These are phyloP conservation scores for Ilex aquifolium DNA, from an alignment of 257 asterid genomes.

Conservation along the genomic window DNA sequence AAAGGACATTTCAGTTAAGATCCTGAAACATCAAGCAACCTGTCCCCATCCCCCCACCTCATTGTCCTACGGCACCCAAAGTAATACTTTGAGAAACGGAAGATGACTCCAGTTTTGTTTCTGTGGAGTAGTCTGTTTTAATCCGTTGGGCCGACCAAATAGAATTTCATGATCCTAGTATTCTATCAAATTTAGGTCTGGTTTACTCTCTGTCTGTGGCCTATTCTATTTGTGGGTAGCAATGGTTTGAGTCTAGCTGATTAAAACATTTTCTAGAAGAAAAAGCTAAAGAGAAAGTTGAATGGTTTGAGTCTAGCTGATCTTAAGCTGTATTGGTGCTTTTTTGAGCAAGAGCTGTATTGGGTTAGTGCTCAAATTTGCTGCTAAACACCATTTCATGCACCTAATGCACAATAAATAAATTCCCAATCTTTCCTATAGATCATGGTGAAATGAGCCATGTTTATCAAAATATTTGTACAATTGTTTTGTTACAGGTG, in stretches of 20 bases:
- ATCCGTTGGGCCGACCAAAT: not conserved
- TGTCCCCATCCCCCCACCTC: not conserved
- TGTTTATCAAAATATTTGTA: conserved; percentile 51
- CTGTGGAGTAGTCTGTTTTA: not conserved
- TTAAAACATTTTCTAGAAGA: too few relatives aligned
- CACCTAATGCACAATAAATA: not conserved
- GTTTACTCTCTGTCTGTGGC: not conserved
- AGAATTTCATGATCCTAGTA: too few relatives aligned
- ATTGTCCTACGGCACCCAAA: not conserved
- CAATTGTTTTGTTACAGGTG: conserved; percentile 57
- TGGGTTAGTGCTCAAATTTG: too few relatives aligned
- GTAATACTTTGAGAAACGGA: not conserved
- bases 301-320: too few relatives aligned
- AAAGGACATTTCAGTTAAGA: not conserved
- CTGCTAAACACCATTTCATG: not conserved
- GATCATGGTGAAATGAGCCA: conserved; percentile 28
- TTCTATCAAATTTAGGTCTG: too few relatives aligned
- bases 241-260: too few relatives aligned
- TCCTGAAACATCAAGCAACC: not conserved
- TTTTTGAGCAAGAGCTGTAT: too few relatives aligned
- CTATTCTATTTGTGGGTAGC: not conserved
- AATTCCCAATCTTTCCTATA: not conserved
- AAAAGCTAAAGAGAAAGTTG: too few relatives aligned
- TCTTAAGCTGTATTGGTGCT: too few relatives aligned
- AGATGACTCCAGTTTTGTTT: not conserved